Evolutionary conservation across 176 grass and related monocot genomes (phyloP), one percentile per base, ranked within the genome.

Genomic region (Poa annua): DNA sequence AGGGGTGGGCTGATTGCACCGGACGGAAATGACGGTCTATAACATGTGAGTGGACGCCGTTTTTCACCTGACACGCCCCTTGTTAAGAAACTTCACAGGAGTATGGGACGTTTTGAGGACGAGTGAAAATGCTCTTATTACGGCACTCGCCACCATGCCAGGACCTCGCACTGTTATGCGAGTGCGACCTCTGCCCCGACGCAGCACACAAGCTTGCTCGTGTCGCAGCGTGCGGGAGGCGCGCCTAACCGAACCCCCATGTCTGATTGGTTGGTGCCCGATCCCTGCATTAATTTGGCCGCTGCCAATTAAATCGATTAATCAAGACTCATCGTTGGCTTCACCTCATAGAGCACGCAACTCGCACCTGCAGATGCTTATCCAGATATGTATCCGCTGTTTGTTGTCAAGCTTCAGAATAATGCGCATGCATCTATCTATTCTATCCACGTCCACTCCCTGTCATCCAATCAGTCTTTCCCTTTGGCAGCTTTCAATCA

Each of bases 361-460:
- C 52, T 36, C 73, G 47, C 71, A 17, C 1, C 75, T 35, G 36
- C 80, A 2, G 38, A 24, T 8, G 71, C 71, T 83, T 83, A 88
- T 82, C 85, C 72, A 48, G 20, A 72, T 12, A 59, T 56, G 10
- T 12, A 56, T 55, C 45, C 19, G 78, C 50, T 21, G 38, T 7
- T 41, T 42, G 7, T 42, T 42, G 41, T 42, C 8, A 42, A 42
- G 41, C 41, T 41, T 41, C 38, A 41, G 38, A 29, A 29, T 29
- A 29, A 29, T 29, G 29, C 29, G 29, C 29, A 29, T 29, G 29
- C 29, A 29, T 29, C 29, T 29, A 29, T 29, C 29, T 29, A 29
- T 29, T 29, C 29, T 42, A 50, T 50, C 48, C 29, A 39, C 6
- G 69, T 11, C 24, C 24, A 32, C 26, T 62, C 9, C 39, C 69